phyloP scores from a whole-genome alignment of 2,329 filamentous ascomycete species.

The Amphichorda felina region DNA sequence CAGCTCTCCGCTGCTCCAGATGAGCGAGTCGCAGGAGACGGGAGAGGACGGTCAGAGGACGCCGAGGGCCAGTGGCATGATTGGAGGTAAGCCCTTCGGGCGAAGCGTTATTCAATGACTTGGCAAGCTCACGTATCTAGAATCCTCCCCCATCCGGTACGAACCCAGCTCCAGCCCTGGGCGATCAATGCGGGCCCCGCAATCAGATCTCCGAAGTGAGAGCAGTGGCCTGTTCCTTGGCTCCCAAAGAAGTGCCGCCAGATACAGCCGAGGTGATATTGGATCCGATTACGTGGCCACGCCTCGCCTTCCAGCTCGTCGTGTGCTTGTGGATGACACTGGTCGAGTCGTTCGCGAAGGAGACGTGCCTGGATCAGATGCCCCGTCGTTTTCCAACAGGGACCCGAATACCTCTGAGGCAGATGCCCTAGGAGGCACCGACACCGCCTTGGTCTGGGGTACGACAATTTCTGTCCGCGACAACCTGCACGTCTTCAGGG shows the following conservation, averaged over 20 bases:
- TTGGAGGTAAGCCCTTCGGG: conserved; percentile 44
- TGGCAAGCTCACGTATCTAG: conserved; percentile 28
- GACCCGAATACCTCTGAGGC: conserved; percentile 88
- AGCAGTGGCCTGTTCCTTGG: conserved; percentile 77
- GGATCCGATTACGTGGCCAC: conserved; percentile 63
- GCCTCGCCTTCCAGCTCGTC: conserved; percentile 32
- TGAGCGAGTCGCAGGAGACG: conserved; percentile 42
- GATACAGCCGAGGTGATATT: conserved; percentile 65
- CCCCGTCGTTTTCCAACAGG: conserved; percentile 47
- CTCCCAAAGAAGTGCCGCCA: conserved; percentile 45
- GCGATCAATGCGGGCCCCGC: conserved; percentile 41
- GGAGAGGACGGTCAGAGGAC: conserved; percentile 49
- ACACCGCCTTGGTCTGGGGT: conserved; percentile 84
- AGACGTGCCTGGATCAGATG: conserved; percentile 39
- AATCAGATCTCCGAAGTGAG: conserved; percentile 67
- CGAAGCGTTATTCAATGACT: no score
- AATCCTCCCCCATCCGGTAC: conserved; percentile 87
- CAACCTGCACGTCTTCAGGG: conserved; percentile 76
- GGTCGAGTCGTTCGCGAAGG: conserved; percentile 47
- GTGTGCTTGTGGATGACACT: conserved; percentile 46
- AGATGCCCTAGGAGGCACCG: conserved; percentile 68
- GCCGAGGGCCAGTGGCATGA: conserved; percentile 51
- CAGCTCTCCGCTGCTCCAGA: conserved; percentile 49
- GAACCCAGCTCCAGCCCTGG: conserved; percentile 80
- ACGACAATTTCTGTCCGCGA: conserved; percentile 93